phyloP scores from a whole-genome alignment of 495 filamentous ascomycete genomes.

The Penicillium chermesinum region DNA sequence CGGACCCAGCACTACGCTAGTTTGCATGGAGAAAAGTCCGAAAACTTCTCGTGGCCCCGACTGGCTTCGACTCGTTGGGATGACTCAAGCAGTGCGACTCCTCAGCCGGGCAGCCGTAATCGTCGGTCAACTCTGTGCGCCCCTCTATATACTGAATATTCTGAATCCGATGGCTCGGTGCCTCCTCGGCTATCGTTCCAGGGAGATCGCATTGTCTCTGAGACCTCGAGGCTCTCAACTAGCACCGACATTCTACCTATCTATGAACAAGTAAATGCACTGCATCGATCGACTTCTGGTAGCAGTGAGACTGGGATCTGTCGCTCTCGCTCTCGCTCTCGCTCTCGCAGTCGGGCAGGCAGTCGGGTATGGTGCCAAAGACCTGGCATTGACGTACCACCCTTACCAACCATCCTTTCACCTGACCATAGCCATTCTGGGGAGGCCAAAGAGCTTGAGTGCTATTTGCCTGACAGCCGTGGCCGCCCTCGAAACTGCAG shows the following conservation, averaged over 20 bases:
- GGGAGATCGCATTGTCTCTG: slow-evolving; percentile 3
- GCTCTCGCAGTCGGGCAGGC: slow-evolving; percentile 14
- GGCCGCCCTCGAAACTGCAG: slow-evolving; percentile 31
- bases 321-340: slow-evolving; percentile 15
- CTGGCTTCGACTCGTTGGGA: slow-evolving; percentile 20
- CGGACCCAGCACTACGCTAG: slow-evolving; percentile 18
- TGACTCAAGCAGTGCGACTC: slow-evolving; percentile 10
- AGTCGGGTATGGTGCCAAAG: slow-evolving; percentile 17
- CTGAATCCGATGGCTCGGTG: background rate
- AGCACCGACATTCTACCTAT: slow-evolving; percentile 4
- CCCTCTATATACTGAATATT: slow-evolving; percentile 23
- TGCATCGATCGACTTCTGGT: slow-evolving; percentile 13
- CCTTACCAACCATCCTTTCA: slow-evolving; percentile 18
- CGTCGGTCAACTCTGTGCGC: slow-evolving; percentile 26
- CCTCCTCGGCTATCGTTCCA: background rate
- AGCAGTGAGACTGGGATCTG: background rate
- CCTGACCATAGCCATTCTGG: slow-evolving; percentile 10
- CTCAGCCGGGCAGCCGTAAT: slow-evolving; percentile 3
- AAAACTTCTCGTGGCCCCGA: slow-evolving; percentile 15
- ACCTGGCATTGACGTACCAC: slow-evolving; percentile 14
- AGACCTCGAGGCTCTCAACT: slow-evolving; percentile 2
- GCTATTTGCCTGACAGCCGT: slow-evolving; percentile 16
- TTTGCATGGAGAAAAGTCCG: slow-evolving; percentile 15
- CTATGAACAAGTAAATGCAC: slow-evolving; percentile 1
- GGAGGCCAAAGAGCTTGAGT: slow-evolving; percentile 4